Percentiles rank a stretch among this genome's conserved stretches.
These are phyloP conservation scores for Garcia nutans DNA, from an alignment of 345 rosid genomes.

Conservation along the genomic window DNA sequence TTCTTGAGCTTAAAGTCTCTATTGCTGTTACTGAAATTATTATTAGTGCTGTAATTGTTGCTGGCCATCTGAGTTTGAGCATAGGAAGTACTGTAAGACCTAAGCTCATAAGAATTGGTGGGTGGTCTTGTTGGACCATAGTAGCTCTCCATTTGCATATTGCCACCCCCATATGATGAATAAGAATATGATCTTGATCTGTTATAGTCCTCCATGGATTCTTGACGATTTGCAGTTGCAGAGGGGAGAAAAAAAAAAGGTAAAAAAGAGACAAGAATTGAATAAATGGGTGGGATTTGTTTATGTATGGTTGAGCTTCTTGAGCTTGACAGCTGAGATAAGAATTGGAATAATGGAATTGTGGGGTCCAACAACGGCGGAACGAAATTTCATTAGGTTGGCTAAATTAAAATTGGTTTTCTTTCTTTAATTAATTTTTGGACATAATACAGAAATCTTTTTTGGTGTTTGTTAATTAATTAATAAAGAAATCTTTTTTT, in stretches of 20 bases:
- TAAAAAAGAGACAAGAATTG: not conserved
- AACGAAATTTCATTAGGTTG: not conserved
- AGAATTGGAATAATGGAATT: constrained; percentile 12
- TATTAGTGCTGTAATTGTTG: constrained; percentile 7
- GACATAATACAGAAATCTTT: too few species aligned
- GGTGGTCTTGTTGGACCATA: constrained; percentile 37
- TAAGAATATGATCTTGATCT: constrained; percentile 46
- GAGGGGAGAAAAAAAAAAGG: not conserved
- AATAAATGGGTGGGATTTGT: not conserved
- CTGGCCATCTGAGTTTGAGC: constrained; percentile 50
- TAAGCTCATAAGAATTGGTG: constrained; percentile 45
- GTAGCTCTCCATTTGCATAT: constrained; percentile 65
- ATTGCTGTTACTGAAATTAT: not conserved
- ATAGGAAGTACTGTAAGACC: constrained; percentile 61
- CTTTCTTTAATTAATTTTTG: too few species aligned
- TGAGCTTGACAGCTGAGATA: constrained; percentile 14
- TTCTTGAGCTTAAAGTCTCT: constrained; percentile 49
- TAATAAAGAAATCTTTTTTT: too few species aligned
- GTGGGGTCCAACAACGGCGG: constrained; percentile 16
- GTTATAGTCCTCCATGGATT: constrained; percentile 61
- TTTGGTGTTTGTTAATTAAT: too few species aligned
- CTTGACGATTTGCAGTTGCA: not conserved
- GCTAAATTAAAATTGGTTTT: not conserved
- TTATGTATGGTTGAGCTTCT: constrained; percentile 16
- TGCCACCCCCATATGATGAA: constrained; percentile 35